Evolutionary conservation across 2,329 filamentous ascomycete genomes (phyloP).

Genomic region (Monosporascus sp.): DNA sequence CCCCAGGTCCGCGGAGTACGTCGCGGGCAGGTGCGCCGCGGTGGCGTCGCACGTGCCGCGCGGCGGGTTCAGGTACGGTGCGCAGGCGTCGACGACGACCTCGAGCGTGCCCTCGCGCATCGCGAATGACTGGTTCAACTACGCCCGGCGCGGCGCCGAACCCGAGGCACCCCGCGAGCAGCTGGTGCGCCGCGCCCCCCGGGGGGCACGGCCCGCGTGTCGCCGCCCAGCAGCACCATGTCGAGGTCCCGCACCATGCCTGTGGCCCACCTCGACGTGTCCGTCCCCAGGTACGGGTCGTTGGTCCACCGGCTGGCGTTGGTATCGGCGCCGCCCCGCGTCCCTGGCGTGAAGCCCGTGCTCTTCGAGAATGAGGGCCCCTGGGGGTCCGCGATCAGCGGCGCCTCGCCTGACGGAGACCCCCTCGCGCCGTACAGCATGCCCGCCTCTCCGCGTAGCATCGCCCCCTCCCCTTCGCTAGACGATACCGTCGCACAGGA

Average conservation of each 20-base stretch:
- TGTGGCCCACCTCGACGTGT: neutral
- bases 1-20: constrained; percentile 23
- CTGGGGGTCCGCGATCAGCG: too few relatives aligned
- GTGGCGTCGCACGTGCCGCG: constrained; percentile 33
- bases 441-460: constrained; percentile 8
- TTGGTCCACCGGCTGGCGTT: neutral
- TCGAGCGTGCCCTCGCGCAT: neutral
- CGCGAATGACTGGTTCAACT: constrained; percentile 14
- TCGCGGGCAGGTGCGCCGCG: constrained; percentile 28
- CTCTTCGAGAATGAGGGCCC: too few relatives aligned
- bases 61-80: constrained; percentile 33
- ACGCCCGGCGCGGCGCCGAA: constrained; percentile 10
- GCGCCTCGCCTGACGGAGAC: too few relatives aligned
- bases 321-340: neutral
- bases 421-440: neutral
- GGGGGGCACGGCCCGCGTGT: constrained; percentile 18
- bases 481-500: constrained; percentile 7
- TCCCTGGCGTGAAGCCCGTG: neutral
- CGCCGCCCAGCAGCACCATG: constrained; percentile 14
- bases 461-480: constrained; percentile 6
- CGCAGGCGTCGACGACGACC: constrained; percentile 21
- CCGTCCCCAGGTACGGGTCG: neutral
- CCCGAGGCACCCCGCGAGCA: constrained; percentile 21
- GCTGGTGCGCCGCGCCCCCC: constrained; percentile 10
- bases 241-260: constrained; percentile 7